Conservation (phyloP, 257 asterid species). For the Asclepias syriaca region DNA sequence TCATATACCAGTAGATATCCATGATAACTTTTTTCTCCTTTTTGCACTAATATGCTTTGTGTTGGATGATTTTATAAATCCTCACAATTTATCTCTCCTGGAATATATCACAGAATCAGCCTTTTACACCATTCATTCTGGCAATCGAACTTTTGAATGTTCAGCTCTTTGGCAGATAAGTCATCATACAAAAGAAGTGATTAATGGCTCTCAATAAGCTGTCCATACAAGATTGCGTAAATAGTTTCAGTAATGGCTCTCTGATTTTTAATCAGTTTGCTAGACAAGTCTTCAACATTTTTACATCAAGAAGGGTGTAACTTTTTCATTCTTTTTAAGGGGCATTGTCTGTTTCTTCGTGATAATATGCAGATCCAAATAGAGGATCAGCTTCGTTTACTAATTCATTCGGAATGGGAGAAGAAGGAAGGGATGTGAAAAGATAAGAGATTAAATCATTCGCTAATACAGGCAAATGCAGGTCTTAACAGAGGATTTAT, state of each 20-base stretch:
- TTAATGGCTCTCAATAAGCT: neutral
- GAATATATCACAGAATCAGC: too few relatives aligned
- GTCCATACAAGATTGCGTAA: neutral
- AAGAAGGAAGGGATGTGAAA: neutral
- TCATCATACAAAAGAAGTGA: neutral
- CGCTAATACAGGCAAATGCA: neutral
- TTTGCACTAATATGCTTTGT: too few relatives aligned
- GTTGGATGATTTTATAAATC: too few relatives aligned
- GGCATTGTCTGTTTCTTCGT: neutral
- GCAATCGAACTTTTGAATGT: too few relatives aligned
- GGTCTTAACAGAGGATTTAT: neutral
- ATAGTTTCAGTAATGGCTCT: neutral
- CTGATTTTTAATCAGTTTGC: neutral
- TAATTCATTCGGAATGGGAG: neutral
- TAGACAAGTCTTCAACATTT: neutral
- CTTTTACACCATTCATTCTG: too few relatives aligned
- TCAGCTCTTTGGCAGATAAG: too few relatives aligned
- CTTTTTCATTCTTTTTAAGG: neutral
- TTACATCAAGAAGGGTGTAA: neutral
- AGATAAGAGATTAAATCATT: neutral
- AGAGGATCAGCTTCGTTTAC: neutral
- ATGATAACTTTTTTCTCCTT: too few relatives aligned
- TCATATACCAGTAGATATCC: neutral
- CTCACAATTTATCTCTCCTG: too few relatives aligned
- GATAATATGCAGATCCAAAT: neutral